phyloP scores from a whole-genome alignment of 2,329 filamentous ascomycete genomes.

The Neoascochyta sp. region DNA sequence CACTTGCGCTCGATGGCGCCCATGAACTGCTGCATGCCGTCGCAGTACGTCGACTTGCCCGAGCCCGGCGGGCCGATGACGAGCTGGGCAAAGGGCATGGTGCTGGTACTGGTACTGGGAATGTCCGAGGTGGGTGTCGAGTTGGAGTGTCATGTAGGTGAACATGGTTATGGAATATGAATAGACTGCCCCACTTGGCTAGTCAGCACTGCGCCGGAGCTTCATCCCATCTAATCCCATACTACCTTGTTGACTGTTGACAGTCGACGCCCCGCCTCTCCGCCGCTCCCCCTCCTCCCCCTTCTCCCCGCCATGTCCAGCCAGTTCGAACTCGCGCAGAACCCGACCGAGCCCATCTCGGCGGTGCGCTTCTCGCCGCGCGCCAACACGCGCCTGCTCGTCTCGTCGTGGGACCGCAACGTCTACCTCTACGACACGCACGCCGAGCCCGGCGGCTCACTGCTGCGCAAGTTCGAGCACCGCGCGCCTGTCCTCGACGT shows the following conservation, averaged over 20 bases:
- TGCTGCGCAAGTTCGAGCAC: constrained; percentile 73
- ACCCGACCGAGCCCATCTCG: constrained; percentile 84
- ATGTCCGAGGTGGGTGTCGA: too few species aligned
- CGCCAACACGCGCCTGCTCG: constrained; percentile 72
- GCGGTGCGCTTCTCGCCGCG: constrained; percentile 78
- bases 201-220: too few species aligned
- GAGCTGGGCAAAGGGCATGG: constrained; percentile 68
- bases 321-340: constrained; percentile 78
- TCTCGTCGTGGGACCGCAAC: constrained; percentile 90
- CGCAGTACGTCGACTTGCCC: constrained; percentile 96
- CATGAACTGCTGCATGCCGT: constrained; percentile 99
- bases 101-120: too few species aligned
- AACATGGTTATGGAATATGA: too few species aligned
- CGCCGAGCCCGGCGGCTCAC: constrained; percentile 55
- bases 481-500: constrained; percentile 84
- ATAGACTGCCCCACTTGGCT: too few species aligned
- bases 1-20: constrained; percentile 91
- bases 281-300: too few species aligned
- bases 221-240: too few species aligned
- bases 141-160: too few species aligned
- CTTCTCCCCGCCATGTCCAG: constrained; percentile 33
- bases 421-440: constrained; percentile 84
- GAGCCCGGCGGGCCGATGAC: constrained; percentile 91
- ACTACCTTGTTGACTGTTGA: too few species aligned
- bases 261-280: too few species aligned